Conservation (phyloP, 768 basidiomycete species). For the Pilatotrama ljubarskyi region DNA sequence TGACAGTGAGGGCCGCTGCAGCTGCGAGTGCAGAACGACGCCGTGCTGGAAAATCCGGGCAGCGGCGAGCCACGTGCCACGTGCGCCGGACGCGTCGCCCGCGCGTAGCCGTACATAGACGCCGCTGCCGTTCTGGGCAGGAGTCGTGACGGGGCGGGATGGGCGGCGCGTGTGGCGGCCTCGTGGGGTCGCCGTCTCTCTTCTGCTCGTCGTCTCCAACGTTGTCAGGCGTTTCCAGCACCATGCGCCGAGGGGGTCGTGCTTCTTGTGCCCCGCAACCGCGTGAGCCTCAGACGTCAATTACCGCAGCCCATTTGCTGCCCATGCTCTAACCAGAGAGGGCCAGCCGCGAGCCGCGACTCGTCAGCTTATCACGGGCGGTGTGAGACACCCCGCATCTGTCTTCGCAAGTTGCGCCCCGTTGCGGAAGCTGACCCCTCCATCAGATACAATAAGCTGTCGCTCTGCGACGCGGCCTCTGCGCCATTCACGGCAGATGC, state of each 20-base stretch:
- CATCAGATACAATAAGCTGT: neutral
- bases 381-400: slow-evolving; percentile 10
- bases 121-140: neutral
- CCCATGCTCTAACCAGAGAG: neutral
- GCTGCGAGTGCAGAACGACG: neutral
- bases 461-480: no score
- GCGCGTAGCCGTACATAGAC: neutral
- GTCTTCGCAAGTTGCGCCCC: slow-evolving; percentile 1
- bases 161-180: no score
- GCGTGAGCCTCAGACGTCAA: no score
- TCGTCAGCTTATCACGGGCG: neutral
- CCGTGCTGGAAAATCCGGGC: slow-evolving; percentile 22
- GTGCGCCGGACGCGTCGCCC: neutral
- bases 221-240: no score
- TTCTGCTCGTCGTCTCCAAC: no score
- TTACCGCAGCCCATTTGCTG: neutral
- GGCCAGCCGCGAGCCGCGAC: neutral
- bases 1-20: neutral
- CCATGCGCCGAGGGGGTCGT: no score
- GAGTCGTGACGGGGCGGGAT: neutral
- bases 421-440: slow-evolving; percentile 1
- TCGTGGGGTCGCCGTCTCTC: no score
- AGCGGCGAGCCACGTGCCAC: slow-evolving; percentile 8
- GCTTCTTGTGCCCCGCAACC: no score
- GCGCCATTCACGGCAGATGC: no score